A percentile compares a stretch with the other conserved stretches of the same genome.
phyloP scores from a whole-genome alignment of 2,329 filamentous ascomycete species.

The Venturia asperata region DNA sequence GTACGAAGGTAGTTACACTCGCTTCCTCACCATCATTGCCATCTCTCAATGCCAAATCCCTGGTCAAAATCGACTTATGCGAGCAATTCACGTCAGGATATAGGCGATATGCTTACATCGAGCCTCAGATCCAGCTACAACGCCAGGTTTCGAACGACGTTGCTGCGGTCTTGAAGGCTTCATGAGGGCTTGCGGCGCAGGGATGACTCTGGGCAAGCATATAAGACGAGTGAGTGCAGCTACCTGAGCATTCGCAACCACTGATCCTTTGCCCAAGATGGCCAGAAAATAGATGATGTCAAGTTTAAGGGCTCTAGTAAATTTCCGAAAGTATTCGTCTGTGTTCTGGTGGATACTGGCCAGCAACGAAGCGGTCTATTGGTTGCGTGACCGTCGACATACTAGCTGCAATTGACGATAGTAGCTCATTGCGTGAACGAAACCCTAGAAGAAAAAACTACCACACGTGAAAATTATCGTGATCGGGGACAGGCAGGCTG shows the following conservation, averaged over 20 bases:
- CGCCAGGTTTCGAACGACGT: conserved; percentile 35
- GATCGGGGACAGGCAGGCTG: no score
- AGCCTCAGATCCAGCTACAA: conserved; percentile 41
- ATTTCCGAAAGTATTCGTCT: not conserved
- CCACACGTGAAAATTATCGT: no score
- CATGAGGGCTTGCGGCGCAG: conserved; percentile 45
- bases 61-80: not conserved
- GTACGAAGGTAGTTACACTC: no score
- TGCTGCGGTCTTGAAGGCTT: no score
- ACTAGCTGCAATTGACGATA: no score
- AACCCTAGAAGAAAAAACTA: no score
- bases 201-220: conserved; percentile 43
- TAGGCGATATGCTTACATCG: conserved; percentile 44
- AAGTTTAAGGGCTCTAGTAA: conserved; percentile 36
- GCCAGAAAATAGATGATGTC: conserved; percentile 50
- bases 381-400: not conserved
- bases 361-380: not conserved
- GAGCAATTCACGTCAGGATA: conserved; percentile 37
- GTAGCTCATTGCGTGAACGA: no score
- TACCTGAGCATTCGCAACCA: conserved; percentile 45
- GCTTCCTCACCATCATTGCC: no score
- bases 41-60: no score
- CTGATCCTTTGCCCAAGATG: conserved; percentile 45
- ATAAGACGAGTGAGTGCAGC: conserved; percentile 43
- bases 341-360: not conserved